Evolutionary conservation across 768 basidiomycete species (phyloP).

Genomic region (Leccinellum luteum): DNA sequence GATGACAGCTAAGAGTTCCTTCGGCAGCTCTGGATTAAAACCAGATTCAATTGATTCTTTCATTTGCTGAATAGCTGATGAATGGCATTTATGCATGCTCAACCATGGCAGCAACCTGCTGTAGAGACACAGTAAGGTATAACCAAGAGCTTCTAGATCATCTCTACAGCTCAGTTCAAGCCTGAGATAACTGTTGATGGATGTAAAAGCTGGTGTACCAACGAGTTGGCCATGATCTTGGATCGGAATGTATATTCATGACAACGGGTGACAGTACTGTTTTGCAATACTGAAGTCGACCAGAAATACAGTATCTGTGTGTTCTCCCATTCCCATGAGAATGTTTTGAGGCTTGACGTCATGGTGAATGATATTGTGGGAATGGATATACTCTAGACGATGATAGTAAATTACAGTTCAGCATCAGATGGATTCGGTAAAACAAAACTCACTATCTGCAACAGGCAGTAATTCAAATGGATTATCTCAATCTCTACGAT

Average conservation of each 20-base stretch:
- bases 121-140: neutral
- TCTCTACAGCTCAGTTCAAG: neutral
- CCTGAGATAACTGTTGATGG: neutral
- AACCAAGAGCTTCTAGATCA: neutral
- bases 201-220: neutral
- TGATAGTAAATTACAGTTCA: neutral
- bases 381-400: neutral
- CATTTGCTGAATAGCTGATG: neutral
- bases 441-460: neutral
- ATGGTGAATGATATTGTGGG: neutral
- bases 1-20: neutral
- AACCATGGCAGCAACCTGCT: neutral
- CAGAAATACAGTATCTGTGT: neutral
- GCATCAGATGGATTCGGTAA: neutral
- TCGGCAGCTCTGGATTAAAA: neutral
- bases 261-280: neutral
- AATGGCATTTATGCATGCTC: neutral
- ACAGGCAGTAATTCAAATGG: neutral
- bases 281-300: neutral
- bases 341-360: neutral
- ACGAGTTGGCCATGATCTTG: neutral
- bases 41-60: neutral
- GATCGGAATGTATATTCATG: neutral
- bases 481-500: neutral
- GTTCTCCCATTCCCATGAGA: neutral